Evolutionary conservation across 495 filamentous ascomycete species (phyloP), one percentile per base, ranked within the genome.

Genomic region (Aspergillus diversus): DNA sequence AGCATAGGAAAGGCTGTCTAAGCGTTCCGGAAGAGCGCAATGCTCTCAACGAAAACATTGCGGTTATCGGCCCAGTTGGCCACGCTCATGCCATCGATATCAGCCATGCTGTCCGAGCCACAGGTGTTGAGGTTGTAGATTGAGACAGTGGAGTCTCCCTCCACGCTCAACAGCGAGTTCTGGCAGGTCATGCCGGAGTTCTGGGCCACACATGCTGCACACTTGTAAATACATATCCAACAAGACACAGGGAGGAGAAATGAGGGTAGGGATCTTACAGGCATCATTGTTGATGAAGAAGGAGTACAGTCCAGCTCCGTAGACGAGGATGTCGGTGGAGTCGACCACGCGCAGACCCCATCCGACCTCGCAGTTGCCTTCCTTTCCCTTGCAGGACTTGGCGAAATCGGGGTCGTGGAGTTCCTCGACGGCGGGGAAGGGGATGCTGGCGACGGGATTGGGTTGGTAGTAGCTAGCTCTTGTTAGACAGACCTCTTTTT

Each of bases 261-360:
- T n/a, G 39, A 42, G 78, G 77, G n/a, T n/a, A 3, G 81, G 82
- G 72, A 81, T 85, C 12, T 69, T 73, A 57, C 54, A 16, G 12
- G 56, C 35, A 31, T 58, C 56, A 72, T 86, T 87, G 63, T 82
- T 71, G 61, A 87, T 84, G 79, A 93, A 93, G 78, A 92, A 93
- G 39, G 83, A 87, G 77, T 93, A 93, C 13, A 90, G 72, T 7
- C 91, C 91, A 7, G 87, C 87, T 37, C 89, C 88, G 65, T 91
- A 92, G 33, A 92, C 74, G 43, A 82, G 66, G 13, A 93, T 78
- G 60, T 85, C 77, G 1, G 73, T 70, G 15, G 82, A 86, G 72
- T 86, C 73, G 42, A 89, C 64, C 35, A 93, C 79, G 6, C 89
- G 83, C 12, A 93, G 77, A 21, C 86, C 90, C 57, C 57, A 60